phyloP scores from a whole-genome alignment of 495 filamentous ascomycete genomes.

The Amorphotheca resinae region DNA sequence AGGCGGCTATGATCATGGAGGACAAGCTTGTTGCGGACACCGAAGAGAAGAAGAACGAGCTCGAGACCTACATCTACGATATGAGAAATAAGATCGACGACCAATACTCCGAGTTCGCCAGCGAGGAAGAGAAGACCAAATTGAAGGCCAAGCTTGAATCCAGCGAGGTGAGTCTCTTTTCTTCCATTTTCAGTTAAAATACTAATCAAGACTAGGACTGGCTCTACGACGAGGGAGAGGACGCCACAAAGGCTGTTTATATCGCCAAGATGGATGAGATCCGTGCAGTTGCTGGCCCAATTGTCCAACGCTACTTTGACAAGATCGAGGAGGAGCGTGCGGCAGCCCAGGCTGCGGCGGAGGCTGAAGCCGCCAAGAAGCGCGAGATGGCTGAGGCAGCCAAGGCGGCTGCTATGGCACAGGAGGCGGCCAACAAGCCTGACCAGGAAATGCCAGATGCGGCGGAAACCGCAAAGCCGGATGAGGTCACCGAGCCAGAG shows the following conservation, averaged over 20 bases:
- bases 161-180: constrained; percentile 53
- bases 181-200: background rate
- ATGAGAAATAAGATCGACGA: constrained; percentile 88
- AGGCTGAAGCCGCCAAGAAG: constrained; percentile 76
- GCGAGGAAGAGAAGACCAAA: constrained; percentile 84
- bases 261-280: constrained; percentile 93
- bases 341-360: constrained; percentile 57
- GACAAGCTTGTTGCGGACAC: constrained; percentile 98
- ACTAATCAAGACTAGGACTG: constrained; percentile 54
- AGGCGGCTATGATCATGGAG: constrained; percentile 87
- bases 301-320: constrained; percentile 90
- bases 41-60: constrained; percentile 99
- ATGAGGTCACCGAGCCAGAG: constrained; percentile 27
- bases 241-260: constrained; percentile 87
- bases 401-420: constrained; percentile 33
- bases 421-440: constrained; percentile 28
- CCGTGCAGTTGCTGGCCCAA: constrained; percentile 75
- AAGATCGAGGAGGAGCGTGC: constrained; percentile 84
- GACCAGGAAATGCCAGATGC: constrained; percentile 49
- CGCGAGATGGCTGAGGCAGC: constrained; percentile 56
- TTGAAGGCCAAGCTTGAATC: constrained; percentile 65
- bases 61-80: constrained; percentile 95
- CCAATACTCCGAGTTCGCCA: constrained; percentile 75
- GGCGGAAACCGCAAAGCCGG: constrained; percentile 32
- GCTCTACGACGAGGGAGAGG: constrained; percentile 96